Evolutionary conservation across 179 eudicot species (phyloP), one percentile per base, ranked within the genome.

Genomic region (Gypsophila paniculata): DNA sequence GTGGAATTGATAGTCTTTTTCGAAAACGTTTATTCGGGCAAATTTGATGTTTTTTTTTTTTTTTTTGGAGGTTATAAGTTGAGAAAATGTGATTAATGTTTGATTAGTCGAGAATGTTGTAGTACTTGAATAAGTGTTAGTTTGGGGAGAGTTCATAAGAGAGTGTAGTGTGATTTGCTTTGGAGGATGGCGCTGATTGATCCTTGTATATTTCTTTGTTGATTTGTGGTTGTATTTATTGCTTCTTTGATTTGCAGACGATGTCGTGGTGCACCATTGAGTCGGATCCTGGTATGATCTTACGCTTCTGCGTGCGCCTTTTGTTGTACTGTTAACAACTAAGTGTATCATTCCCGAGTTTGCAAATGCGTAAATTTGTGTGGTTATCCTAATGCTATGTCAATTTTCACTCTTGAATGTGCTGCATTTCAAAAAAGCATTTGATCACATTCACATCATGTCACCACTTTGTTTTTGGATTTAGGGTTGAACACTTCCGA

Each of bases 221-320:
- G 15, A 65, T 21, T 72, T 21, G 2, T 17, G 32, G 11, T 39
- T 32, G 9, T 57, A 13, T 11, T 55, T 48, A 59, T 17, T 65
- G 1, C 19, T 1, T 14, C 59, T 59, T 71, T 71, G 25, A 0
- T 25, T 71, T 79, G 26, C 76, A 79, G 82, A 62, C 12, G 23
- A 79, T 79, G 82, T 79, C 82, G 68, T 79, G 82, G 82, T 79
- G 82, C 61, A 79, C 82, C 6, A 79, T 79, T 48, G 82, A 79
- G 75, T 79, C 82, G 19, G 82, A 79, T 73, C 82, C 82, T 18
- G 82, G 82, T 79, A 79, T 29, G 51, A 2, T 42, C 71, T 51
- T 63, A 23, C 2, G 55, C 61, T 1, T 4, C 25, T 64, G 7
- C 42, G 18, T 32, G 32, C 2, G 19, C 8, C 14, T 68, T 62